Conservation (phyloP, 1,139 yeast species). For the Arxiozyma bovina region DNA sequence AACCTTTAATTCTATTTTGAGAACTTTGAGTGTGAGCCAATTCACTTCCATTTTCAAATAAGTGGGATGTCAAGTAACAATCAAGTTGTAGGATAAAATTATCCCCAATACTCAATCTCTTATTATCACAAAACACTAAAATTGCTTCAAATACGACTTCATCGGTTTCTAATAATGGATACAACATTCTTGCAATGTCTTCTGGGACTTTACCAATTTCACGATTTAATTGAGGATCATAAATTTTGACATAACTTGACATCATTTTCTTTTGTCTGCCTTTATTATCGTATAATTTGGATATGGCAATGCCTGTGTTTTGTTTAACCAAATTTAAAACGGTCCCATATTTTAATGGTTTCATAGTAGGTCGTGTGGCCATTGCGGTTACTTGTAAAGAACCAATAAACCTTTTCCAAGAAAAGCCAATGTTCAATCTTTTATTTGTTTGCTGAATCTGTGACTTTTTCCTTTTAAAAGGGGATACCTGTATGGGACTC, state of each 20-base stretch:
- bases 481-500: neutral
- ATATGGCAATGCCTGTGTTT: conserved; percentile 18
- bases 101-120: conserved; percentile 62
- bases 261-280: conserved; percentile 18
- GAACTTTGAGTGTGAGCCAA: conserved; percentile 4
- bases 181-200: conserved; percentile 56
- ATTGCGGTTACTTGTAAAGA: conserved; percentile 65
- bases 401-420: conserved; percentile 50
- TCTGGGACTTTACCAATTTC: conserved; percentile 77
- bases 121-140: conserved; percentile 48
- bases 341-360: conserved; percentile 45
- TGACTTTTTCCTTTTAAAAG: neutral
- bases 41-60: conserved; percentile 35
- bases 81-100: conserved; percentile 56
- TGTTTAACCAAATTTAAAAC: conserved; percentile 34
- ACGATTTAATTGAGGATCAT: conserved; percentile 29
- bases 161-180: conserved; percentile 54
- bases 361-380: conserved; percentile 70
- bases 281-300: conserved; percentile 26
- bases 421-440: neutral
- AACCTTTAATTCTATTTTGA: conserved; percentile 5
- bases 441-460: neutral
- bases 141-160: conserved; percentile 44
- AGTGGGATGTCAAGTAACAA: conserved; percentile 45
- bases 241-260: conserved; percentile 22